Evolutionary conservation across 2,329 filamentous ascomycete species (phyloP).

Genomic region (Domatiomyces catenatus): DNA sequence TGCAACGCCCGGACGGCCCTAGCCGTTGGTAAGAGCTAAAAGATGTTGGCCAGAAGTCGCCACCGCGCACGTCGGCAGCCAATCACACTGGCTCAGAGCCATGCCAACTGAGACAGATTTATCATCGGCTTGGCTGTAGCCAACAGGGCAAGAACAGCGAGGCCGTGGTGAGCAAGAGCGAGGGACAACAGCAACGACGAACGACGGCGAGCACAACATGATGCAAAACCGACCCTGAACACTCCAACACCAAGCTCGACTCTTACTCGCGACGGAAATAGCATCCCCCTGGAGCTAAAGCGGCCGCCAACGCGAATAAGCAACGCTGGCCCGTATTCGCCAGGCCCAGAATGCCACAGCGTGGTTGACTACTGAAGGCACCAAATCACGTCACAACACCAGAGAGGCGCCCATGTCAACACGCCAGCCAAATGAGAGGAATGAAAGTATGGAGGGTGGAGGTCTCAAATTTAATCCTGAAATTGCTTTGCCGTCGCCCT

Average conservation of each 20-base stretch:
- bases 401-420: background rate
- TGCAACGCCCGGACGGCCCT: too few species aligned
- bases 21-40: too few species aligned
- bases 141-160: background rate
- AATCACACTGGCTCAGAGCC: background rate
- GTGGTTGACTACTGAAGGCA: background rate
- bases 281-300: background rate
- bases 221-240: background rate
- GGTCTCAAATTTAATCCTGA: background rate
- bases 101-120: background rate
- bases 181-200: background rate
- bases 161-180: too few species aligned
- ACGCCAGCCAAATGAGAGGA: background rate
- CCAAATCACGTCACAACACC: background rate
- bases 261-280: background rate
- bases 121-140: background rate
- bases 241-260: background rate
- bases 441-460: background rate
- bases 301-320: background rate
- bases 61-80: background rate
- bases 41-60: too few species aligned
- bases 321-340: background rate
- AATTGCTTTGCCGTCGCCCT: background rate
- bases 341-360: background rate
- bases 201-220: background rate